These are phyloP conservation scores for Raphanus hybrid DNA, from an alignment of 441 rosid species.

Conservation along the genomic window DNA sequence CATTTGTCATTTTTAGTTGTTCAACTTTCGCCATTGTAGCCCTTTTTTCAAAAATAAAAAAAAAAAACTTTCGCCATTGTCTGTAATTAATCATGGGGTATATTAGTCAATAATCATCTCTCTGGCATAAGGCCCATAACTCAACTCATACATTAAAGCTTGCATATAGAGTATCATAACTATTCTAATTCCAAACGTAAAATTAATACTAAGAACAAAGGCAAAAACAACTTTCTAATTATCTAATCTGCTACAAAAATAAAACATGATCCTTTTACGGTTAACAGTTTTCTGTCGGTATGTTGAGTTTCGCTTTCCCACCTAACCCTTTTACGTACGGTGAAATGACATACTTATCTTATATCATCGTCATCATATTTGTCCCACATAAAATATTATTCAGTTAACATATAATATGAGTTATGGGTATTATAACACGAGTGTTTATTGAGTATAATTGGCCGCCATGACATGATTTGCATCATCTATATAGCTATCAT, in stretches of 20 bases:
- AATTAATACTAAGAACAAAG: background rate
- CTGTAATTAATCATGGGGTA: too few species aligned
- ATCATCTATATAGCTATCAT: conserved; percentile 26
- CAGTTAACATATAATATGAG: conserved; percentile 4
- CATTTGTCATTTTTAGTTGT: too few species aligned
- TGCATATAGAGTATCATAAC: background rate
- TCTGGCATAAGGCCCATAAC: too few species aligned
- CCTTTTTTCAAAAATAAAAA: too few species aligned
- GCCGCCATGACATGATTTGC: conserved; percentile 25
- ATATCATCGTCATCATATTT: conserved; percentile 16
- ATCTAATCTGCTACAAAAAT: background rate
- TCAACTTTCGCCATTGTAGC: too few species aligned
- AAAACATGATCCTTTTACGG: background rate
- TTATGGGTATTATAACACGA: background rate
- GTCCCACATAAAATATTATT: conserved; percentile 11
- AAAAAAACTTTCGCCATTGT: too few species aligned
- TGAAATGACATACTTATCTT: conserved; percentile 14
- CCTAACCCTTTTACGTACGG: conserved; percentile 22
- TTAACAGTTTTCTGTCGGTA: background rate
- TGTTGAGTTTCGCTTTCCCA: conserved; percentile 16
- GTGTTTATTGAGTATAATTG: conserved; percentile 13
- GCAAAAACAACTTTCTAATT: background rate
- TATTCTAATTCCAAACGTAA: background rate
- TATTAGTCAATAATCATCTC: too few species aligned
- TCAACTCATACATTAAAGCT: background rate